These are phyloP conservation scores for Neonectria hederae DNA, from an alignment of 2,329 filamentous ascomycete genomes.

Conservation along the genomic window DNA sequence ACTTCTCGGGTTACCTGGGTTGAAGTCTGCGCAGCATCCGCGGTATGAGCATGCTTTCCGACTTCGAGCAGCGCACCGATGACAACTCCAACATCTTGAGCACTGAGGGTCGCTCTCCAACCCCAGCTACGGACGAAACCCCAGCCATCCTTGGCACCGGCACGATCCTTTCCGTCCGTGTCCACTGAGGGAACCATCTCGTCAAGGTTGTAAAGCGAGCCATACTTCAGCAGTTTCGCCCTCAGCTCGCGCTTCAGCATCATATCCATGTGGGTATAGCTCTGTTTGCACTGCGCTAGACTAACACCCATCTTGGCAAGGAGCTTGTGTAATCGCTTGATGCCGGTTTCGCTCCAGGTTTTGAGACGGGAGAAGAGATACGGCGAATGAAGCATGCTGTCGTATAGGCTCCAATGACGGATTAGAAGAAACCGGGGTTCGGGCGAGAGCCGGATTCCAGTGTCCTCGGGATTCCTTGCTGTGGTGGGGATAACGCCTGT, in stretches of 20 bases:
- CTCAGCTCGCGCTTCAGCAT: constrained; percentile 89
- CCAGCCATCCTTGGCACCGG: constrained; percentile 87
- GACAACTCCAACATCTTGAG: constrained; percentile 92
- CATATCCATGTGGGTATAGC: constrained; percentile 98
- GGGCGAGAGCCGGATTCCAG: constrained; percentile 88
- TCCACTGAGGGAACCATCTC: constrained; percentile 86
- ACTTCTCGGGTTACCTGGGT: constrained; percentile 53
- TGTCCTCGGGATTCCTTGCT: constrained; percentile 88
- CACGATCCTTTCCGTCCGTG: constrained; percentile 74
- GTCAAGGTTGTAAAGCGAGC: constrained; percentile 91
- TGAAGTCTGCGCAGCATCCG: constrained; percentile 43
- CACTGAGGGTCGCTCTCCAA: constrained; percentile 93
- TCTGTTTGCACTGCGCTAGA: constrained; percentile 91
- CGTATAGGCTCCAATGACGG: constrained; percentile 96
- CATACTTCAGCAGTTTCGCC: constrained; percentile 88
- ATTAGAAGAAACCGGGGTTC: constrained; percentile 94
- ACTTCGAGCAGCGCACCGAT: constrained; percentile 93
- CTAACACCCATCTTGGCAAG: constrained; percentile 98
- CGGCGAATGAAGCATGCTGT: constrained; percentile 97
- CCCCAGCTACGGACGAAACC: constrained; percentile 98
- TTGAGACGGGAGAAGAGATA: constrained; percentile 92
- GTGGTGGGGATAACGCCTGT: constrained; percentile 89
- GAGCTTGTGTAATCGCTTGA: constrained; percentile 90
- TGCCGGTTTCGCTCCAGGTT: constrained; percentile 91
- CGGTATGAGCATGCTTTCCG: constrained; percentile 65